Evolutionary conservation across 768 basidiomycete species (phyloP).

Genomic region (Sporobolomyces roseus): DNA sequence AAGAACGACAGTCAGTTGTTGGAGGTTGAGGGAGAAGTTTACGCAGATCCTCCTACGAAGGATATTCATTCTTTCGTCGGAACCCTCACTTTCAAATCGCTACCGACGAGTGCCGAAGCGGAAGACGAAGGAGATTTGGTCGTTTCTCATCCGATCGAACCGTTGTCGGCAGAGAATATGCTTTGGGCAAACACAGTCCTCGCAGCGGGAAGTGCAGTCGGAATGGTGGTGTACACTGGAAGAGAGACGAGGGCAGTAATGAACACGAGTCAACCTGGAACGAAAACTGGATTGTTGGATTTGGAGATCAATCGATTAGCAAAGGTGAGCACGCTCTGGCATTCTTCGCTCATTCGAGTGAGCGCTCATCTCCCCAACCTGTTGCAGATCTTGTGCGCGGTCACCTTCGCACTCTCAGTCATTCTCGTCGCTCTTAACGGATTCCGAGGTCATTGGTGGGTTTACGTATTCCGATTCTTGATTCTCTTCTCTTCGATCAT

Average conservation of each 20-base stretch:
- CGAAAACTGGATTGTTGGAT: slow-evolving; percentile 87
- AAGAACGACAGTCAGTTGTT: slow-evolving; percentile 56
- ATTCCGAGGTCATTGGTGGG: slow-evolving; percentile 90
- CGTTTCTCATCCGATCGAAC: slow-evolving; percentile 58
- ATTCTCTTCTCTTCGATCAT: slow-evolving; percentile 99
- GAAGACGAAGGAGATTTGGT: slow-evolving; percentile 36
- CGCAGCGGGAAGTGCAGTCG: slow-evolving; percentile 87
- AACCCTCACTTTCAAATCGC: slow-evolving; percentile 63
- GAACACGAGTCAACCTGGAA: slow-evolving; percentile 96
- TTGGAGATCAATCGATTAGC: slow-evolving; percentile 91
- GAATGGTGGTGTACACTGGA: slow-evolving; percentile 91
- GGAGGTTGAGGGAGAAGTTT: slow-evolving; percentile 76
- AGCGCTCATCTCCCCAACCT: too few species aligned
- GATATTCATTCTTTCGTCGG: slow-evolving; percentile 95
- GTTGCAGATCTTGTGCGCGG: slow-evolving; percentile 90
- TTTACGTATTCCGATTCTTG: slow-evolving; percentile 92
- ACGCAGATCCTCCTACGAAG: slow-evolving; percentile 92
- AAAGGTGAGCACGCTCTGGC: too few species aligned
- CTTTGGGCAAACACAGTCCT: slow-evolving; percentile 97
- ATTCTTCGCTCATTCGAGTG: too few species aligned
- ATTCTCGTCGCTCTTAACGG: slow-evolving; percentile 92
- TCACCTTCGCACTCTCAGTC: slow-evolving; percentile 86
- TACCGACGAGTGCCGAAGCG: neutral
- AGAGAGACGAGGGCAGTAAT: slow-evolving; percentile 93
- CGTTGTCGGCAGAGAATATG: slow-evolving; percentile 90